Evolutionary conservation across 805 yeast genomes (phyloP).

Genomic region (Kuraishia hungarica): DNA sequence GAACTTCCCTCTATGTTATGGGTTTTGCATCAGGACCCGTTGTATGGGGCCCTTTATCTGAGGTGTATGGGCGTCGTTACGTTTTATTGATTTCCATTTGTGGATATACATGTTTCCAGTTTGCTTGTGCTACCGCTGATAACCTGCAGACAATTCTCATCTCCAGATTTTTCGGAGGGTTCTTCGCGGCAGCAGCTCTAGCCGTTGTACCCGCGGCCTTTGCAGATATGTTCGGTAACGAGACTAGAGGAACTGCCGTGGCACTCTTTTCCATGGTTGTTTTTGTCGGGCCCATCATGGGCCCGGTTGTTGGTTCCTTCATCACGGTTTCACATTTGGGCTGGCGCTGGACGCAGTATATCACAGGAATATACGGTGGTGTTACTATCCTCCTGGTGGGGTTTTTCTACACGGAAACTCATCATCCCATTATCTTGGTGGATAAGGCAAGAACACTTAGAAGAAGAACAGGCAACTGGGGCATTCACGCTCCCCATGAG

Average conservation of each 20-base stretch:
- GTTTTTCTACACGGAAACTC: constrained; percentile 57
- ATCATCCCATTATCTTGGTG: constrained; percentile 58
- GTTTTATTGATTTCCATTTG: constrained; percentile 50
- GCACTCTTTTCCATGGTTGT: constrained; percentile 64
- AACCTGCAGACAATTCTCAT: constrained; percentile 71
- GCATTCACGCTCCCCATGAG: constrained; percentile 72
- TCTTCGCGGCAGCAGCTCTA: constrained; percentile 76
- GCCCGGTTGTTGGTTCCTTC: constrained; percentile 74
- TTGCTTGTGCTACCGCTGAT: constrained; percentile 72
- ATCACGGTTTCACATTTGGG: constrained; percentile 53
- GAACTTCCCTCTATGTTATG: constrained; percentile 74
- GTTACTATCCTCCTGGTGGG: constrained; percentile 28
- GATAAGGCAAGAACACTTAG: constrained; percentile 57
- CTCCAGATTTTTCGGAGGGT: constrained; percentile 74
- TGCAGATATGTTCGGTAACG: constrained; percentile 69
- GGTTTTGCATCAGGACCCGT: constrained; percentile 94
- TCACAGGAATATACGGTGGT: constrained; percentile 54
- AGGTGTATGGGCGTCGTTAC: constrained; percentile 60
- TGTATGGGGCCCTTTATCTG: constrained; percentile 86
- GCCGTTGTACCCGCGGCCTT: constrained; percentile 83
- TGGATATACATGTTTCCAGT: constrained; percentile 50
- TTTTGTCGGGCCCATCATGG: constrained; percentile 72
- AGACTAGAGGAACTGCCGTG: constrained; percentile 68
- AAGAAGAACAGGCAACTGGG: constrained; percentile 72
- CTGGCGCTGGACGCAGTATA: constrained; percentile 74